Evolutionary conservation across 139 green algal species (phyloP).

Genomic region (Chlorella sp.): DNA sequence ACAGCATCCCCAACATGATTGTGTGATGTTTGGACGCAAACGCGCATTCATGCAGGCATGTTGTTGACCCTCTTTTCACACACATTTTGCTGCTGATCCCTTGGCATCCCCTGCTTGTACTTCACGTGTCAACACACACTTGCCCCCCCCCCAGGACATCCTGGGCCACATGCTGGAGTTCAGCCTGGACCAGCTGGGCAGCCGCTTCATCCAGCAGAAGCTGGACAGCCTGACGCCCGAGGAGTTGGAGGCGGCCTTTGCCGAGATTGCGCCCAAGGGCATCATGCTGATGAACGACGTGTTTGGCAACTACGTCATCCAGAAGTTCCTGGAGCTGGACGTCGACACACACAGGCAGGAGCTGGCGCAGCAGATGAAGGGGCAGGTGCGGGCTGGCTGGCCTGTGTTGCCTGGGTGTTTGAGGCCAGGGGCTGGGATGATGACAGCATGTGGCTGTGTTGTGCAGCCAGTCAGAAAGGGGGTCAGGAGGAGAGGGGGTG

Average conservation of each 20-base stretch:
- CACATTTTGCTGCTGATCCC: too few species aligned
- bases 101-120: too few species aligned
- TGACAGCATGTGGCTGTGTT: too few species aligned
- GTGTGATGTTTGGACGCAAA: too few species aligned
- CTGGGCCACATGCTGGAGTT: constrained; percentile 72
- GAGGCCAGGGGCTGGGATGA: too few species aligned
- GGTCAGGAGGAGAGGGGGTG: too few species aligned
- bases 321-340: constrained; percentile 24
- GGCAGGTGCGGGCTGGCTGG: constrained; percentile 28
- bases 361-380: constrained; percentile 29
- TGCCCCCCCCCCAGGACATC: too few species aligned
- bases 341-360: constrained; percentile 19
- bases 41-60: background rate
- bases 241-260: constrained; percentile 32
- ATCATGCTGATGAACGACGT: constrained; percentile 80
- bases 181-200: constrained; percentile 82
- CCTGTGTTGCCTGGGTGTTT: too few species aligned
- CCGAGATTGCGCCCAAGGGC: constrained; percentile 50
- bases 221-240: background rate
- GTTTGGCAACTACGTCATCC: constrained; percentile 59
- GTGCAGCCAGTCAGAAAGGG: too few species aligned
- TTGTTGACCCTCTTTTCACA: background rate
- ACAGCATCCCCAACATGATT: too few species aligned
- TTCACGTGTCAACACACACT: too few species aligned
- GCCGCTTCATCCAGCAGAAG: constrained; percentile 81